A percentile compares a stretch with the other conserved stretches of the same genome.
Evolutionary conservation across 192 early-diverging fungal species (phyloP).

Genomic region (Coemansia sp.): DNA sequence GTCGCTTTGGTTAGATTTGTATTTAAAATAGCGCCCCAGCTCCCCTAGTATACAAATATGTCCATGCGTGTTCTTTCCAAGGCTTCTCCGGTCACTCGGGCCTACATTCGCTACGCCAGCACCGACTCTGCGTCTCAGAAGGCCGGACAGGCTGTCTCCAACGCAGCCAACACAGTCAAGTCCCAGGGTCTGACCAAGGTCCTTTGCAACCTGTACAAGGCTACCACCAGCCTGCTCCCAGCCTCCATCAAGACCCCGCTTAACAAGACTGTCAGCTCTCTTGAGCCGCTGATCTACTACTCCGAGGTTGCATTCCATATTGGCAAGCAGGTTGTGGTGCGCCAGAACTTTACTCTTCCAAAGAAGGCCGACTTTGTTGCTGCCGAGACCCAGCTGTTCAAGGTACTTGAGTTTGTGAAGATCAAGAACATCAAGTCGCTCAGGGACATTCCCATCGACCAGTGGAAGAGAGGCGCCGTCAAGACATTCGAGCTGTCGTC

Average conservation of each 20-base stretch:
- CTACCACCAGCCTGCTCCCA: constrained; percentile 36
- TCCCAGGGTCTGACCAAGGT: constrained; percentile 49
- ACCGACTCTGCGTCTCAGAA: constrained; percentile 50
- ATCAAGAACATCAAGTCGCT: constrained; percentile 46
- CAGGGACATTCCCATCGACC: constrained; percentile 41
- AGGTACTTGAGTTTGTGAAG: constrained; percentile 46
- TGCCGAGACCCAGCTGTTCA: constrained; percentile 53
- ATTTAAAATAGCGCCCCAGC: background rate
- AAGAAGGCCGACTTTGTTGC: constrained; percentile 47
- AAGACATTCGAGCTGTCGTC: constrained; percentile 53
- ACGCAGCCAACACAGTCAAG: constrained; percentile 39
- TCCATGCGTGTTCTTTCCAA: constrained; percentile 50
- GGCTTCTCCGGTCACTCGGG: constrained; percentile 42
- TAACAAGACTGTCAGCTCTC: constrained; percentile 40
- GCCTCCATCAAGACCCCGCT: constrained; percentile 42
- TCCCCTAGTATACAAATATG: constrained; percentile 16
- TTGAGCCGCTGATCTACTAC: constrained; percentile 51
- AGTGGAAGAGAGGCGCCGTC: constrained; percentile 52
- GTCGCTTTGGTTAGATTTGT: background rate
- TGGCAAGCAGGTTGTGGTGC: constrained; percentile 41
- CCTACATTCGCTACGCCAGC: constrained; percentile 54
- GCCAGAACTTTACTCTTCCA: constrained; percentile 50
- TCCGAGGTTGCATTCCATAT: constrained; percentile 50
- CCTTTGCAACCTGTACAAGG: constrained; percentile 53
- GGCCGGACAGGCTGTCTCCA: constrained; percentile 37